Base-by-base conservation (phyloP, 768 basidiomycete genomes). In the Serendipita indica region DNA sequence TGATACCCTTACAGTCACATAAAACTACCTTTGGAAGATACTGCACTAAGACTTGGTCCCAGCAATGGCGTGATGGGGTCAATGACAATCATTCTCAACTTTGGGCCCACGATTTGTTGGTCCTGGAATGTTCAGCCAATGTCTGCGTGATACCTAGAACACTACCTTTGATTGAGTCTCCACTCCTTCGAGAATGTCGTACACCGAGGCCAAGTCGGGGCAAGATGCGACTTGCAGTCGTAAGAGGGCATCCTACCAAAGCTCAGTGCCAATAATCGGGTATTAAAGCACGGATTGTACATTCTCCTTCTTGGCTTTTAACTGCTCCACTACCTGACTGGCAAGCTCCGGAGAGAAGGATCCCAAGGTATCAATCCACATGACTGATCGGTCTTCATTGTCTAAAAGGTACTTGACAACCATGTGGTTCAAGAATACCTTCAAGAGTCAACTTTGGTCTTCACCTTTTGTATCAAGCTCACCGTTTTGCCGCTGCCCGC, bases 351-450 rank as follows among this genome's bases (percentile, higher is more conserved):
- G 71, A 34, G 82, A 76, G 65, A 88, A 85, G 61, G 79, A 79
- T 1, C 85, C 84, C 0, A 74, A 75, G 7, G 82, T 83, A 64
- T 89, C 86, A 45, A 89, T 75, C 87, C 87, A 89, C 3, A 80
- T 65, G 1, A 74, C 79, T 54, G 66, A 72, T 2, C 72, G 67
- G n/a, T 73, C 63, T 18, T 62, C 59, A 57, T 71, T 52, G 16
- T 65, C 60, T 2, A 69, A 66, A 3, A 89, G 75, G 64, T 80
- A 74, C 18, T 75, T 73, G 20, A 86, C 68, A 35, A 78, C 73
- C 14, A 83, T 67, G 57, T 85, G 80, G 33, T 83, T 66, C 1
- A 78, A 79, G 3, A 89, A 70, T 13, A 74, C 72, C 87, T 88
- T 64, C n/a, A 18, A 35, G 49, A 43, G 18, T 20, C n/a, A 43